Evolutionary conservation across 352 stramenopile genomes (phyloP), one percentile per base, ranked within the genome.

Genomic region (Globisporangium middletonii): DNA sequence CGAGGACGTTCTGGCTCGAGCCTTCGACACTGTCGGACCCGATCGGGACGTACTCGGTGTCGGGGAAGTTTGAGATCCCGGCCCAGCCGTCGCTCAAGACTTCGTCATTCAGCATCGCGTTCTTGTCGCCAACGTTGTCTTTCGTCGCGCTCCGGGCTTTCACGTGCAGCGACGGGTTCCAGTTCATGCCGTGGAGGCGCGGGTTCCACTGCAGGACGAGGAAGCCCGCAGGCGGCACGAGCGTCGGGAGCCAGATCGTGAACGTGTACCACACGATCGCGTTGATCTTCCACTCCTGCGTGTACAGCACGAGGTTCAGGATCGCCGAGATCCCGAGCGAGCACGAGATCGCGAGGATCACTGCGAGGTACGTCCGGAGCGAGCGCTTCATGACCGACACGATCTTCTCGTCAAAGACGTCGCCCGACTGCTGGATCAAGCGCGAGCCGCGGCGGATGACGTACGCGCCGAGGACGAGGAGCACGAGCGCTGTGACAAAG

Each of bases 191-290:
- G 38, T 90, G 78, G 11, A 92, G 62, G 1, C 83, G 73, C 8
- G 84, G 77, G 55, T 92, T 94, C 84, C 84, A 94, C 60, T 92
- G 82, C n/a, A 94, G 65, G 9, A 92, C 47, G 26, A 94, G 65
- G 66, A 92, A 94, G 0, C 80, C 84, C 18, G 83, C 73, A 2
- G 82, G 77, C 28, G 84, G 84, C 4, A 92, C 71, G 16, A 94
- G 42, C 13, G 76, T 92, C 23, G 80, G 82, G 19, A 92, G 66
- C 78, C 81, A 94, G 48, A 92, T 77, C 11, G 74, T 88, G 51
- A 92, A 87, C 27, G 79, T 64, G 63, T 92, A 91, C 84, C 84
- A 94, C 15, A 89, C 66, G 28, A 94, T 72, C 0, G 80, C 69
- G 55, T 88, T 83, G 52, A 94, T 80, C 26, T 55, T 79, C 67